Conservation (phyloP, 1,284 basidiomycete genomes). For the Uromyces viciae-fabae region DNA sequence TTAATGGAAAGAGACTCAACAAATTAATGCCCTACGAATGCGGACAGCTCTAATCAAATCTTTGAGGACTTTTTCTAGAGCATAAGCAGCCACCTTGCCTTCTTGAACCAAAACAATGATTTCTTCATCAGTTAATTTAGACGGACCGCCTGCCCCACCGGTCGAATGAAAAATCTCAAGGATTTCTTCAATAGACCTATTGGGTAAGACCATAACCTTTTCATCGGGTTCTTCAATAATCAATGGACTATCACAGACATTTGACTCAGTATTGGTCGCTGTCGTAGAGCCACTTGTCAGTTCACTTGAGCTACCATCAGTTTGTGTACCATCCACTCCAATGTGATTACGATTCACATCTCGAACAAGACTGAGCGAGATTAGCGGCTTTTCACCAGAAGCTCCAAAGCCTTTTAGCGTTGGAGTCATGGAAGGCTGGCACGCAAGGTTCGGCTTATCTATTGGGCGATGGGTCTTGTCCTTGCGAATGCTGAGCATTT, state of each 20-base stretch:
- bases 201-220: conserved; percentile 1
- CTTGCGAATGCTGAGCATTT: neutral
- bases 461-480: neutral
- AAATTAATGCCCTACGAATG: conserved; percentile 83
- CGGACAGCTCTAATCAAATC: conserved; percentile 81
- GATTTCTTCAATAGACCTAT: conserved; percentile 48
- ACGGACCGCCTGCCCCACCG: conserved; percentile 61
- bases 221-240: neutral
- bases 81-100: conserved; percentile 89
- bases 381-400: conserved; percentile 17
- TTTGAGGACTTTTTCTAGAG: conserved; percentile 79
- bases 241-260: conserved; percentile 8
- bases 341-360: neutral
- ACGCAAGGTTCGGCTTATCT: neutral
- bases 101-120: conserved; percentile 81
- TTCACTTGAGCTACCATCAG: neutral
- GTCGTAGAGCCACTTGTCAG: conserved; percentile 20
- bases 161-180: conserved; percentile 67
- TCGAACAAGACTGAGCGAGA: conserved; percentile 14
- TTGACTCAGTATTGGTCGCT: conserved; percentile 30
- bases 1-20: conserved; percentile 21
- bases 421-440: conserved; percentile 17
- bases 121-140: conserved; percentile 82
- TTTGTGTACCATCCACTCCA: neutral
- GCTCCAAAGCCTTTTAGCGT: conserved; percentile 43